phyloP scores from a whole-genome alignment of 805 yeast genomes.

The Candida bentonensis region DNA sequence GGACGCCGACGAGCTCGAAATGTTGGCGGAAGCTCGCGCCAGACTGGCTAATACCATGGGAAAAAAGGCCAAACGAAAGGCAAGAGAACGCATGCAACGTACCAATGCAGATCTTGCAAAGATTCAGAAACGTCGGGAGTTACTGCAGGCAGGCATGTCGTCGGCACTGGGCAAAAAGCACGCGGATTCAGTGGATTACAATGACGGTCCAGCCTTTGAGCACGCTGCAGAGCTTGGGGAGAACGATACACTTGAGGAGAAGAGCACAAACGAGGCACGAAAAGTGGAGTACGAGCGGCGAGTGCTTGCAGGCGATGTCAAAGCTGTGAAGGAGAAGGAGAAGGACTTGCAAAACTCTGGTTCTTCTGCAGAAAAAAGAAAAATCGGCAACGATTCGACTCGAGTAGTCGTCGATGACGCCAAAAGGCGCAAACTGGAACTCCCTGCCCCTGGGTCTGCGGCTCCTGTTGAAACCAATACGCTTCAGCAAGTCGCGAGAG shows the following conservation, averaged over 20 bases:
- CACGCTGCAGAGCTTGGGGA: slow-evolving; percentile 52
- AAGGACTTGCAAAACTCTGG: slow-evolving; percentile 9
- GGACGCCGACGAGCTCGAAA: slow-evolving; percentile 81
- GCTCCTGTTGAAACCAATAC: not conserved
- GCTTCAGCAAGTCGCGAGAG: not conserved
- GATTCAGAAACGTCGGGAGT: slow-evolving; percentile 47
- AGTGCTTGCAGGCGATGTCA: slow-evolving; percentile 3
- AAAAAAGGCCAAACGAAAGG: slow-evolving; percentile 83
- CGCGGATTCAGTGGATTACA: slow-evolving; percentile 61
- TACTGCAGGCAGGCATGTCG: slow-evolving; percentile 16
- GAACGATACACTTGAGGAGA: slow-evolving; percentile 56
- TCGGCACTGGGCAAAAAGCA: slow-evolving; percentile 28
- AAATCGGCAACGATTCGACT: slow-evolving; percentile 15
- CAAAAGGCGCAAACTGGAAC: slow-evolving; percentile 25
- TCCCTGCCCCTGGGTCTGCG: slow-evolving; percentile 20
- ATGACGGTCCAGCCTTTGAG: slow-evolving; percentile 71
- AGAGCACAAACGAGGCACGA: slow-evolving; percentile 9
- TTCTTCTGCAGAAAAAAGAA: slow-evolving; percentile 18
- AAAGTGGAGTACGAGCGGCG: not conserved
- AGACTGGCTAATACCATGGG: slow-evolving; percentile 88
- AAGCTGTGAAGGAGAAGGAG: slow-evolving; percentile 3
- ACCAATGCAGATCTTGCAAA: slow-evolving; percentile 66
- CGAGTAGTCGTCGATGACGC: slow-evolving; percentile 10
- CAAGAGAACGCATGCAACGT: slow-evolving; percentile 67
- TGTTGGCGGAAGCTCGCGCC: slow-evolving; percentile 90